Evolutionary conservation across 2,329 filamentous ascomycete species (phyloP).

Genomic region (Xylaria sp.): DNA sequence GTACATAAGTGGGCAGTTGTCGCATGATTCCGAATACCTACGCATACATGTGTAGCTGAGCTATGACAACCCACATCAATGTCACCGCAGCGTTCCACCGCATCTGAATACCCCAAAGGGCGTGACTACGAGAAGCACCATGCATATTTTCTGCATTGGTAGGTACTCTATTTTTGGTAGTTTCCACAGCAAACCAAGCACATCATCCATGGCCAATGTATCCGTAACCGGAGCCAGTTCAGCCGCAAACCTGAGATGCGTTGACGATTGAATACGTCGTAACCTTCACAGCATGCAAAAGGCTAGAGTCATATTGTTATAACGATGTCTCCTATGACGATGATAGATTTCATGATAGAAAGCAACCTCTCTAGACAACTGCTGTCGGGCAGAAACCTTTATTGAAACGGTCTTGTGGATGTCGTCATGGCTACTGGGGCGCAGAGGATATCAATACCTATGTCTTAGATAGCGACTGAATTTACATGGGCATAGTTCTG

Average conservation of each 20-base stretch:
- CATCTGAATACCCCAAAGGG: background rate
- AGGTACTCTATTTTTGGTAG: background rate
- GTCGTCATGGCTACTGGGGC: background rate
- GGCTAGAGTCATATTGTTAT: no score
- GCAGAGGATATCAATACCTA: background rate
- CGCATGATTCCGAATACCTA: background rate
- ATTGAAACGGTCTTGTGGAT: background rate
- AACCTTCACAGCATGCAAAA: background rate
- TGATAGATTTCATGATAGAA: background rate
- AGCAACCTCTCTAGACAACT: background rate
- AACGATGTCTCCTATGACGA: background rate
- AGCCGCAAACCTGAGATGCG: background rate
- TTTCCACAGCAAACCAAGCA: background rate
- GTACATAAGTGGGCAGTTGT: background rate
- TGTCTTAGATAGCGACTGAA: background rate
- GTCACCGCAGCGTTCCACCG: slow-evolving; percentile 7
- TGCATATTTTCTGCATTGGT: background rate
- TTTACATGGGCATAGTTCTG: background rate
- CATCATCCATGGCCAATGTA: background rate
- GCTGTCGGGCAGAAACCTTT: background rate
- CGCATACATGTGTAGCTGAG: background rate
- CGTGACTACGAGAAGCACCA: background rate
- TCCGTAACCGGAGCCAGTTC: background rate
- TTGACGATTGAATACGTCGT: background rate
- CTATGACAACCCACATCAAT: background rate